Conservation (phyloP, 495 filamentous ascomycete genomes). For the Podospora didyma region DNA sequence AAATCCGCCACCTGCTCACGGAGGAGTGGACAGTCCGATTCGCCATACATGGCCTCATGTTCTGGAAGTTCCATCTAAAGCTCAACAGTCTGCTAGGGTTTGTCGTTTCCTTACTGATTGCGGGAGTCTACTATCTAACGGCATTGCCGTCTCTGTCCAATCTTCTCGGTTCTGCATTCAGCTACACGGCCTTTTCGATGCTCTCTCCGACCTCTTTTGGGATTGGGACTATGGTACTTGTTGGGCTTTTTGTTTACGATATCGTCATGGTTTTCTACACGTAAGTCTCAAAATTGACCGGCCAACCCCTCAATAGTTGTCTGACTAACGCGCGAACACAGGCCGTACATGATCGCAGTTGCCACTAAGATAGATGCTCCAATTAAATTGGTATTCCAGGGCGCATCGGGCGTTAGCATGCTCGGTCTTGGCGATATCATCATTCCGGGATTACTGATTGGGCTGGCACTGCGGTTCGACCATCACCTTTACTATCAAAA, state of each 20-base stretch:
- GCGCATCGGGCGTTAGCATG: constrained; percentile 67
- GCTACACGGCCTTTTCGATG: constrained; percentile 74
- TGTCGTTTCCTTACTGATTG: constrained; percentile 52
- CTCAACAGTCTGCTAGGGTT: constrained; percentile 51
- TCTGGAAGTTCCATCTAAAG: constrained; percentile 32
- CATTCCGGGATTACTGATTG: constrained; percentile 90
- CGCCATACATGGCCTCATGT: constrained; percentile 33
- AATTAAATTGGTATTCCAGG: constrained; percentile 86
- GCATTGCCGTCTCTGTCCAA: constrained; percentile 76
- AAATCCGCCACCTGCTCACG: constrained; percentile 37
- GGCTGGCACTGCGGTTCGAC: constrained; percentile 84
- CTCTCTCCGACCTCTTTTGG: constrained; percentile 88
- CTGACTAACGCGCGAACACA: constrained; percentile 18
- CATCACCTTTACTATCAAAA: constrained; percentile 74
- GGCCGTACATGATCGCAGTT: constrained; percentile 91
- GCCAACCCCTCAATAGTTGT: background rate
- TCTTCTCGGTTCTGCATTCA: constrained; percentile 79
- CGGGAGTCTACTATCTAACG: constrained; percentile 66
- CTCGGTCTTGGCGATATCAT: constrained; percentile 92
- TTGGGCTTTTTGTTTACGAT: constrained; percentile 86
- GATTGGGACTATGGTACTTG: constrained; percentile 74
- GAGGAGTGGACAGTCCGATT: constrained; percentile 47
- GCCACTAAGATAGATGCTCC: constrained; percentile 87
- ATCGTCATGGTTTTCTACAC: constrained; percentile 98
- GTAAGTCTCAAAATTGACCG: constrained; percentile 30